A percentile compares a stretch with the other conserved stretches of the same genome.
These are phyloP conservation scores for Pseudohyphozyma bogoriensis DNA, from an alignment of 768 basidiomycete species.

Conservation along the genomic window DNA sequence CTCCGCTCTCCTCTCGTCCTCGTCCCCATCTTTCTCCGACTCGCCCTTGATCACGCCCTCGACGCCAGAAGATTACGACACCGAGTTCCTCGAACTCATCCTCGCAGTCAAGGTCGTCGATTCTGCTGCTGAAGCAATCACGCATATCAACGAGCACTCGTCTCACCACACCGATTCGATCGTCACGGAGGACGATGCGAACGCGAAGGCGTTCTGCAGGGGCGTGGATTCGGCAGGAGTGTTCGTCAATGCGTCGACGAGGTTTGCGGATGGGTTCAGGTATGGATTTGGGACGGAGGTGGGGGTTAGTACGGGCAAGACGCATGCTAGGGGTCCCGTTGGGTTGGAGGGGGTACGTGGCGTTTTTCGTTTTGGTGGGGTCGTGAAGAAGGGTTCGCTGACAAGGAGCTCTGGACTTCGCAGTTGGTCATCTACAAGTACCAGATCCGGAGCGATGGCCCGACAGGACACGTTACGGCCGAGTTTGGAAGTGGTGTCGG, in stretches of 20 bases:
- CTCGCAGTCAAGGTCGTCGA: conserved; percentile 68
- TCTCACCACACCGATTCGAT: conserved; percentile 94
- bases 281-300: conserved; percentile 98
- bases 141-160: conserved; percentile 82
- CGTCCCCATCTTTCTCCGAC: conserved; percentile 27
- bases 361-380: not conserved
- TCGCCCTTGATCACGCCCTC: conserved; percentile 46
- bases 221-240: conserved; percentile 87
- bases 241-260: conserved; percentile 87
- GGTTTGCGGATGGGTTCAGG: conserved; percentile 92
- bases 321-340: conserved; percentile 92
- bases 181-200: conserved; percentile 61
- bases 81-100: conserved; percentile 77
- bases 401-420: not conserved
- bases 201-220: conserved; percentile 62
- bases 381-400: not conserved
- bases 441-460: conserved; percentile 65
- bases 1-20: conserved; percentile 44
- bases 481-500: conserved; percentile 67
- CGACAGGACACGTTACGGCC: conserved; percentile 67
- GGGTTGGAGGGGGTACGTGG: conserved; percentile 48
- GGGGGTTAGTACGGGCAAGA: conserved; percentile 90
- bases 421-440: conserved; percentile 96
- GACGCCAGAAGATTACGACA: conserved; percentile 57
- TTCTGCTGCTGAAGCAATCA: conserved; percentile 62